A percentile compares a stretch with the other conserved stretches of the same genome.
Conservation (phyloP, 352 stramenopile species). For the Phytophthora fragariaefolia region DNA sequence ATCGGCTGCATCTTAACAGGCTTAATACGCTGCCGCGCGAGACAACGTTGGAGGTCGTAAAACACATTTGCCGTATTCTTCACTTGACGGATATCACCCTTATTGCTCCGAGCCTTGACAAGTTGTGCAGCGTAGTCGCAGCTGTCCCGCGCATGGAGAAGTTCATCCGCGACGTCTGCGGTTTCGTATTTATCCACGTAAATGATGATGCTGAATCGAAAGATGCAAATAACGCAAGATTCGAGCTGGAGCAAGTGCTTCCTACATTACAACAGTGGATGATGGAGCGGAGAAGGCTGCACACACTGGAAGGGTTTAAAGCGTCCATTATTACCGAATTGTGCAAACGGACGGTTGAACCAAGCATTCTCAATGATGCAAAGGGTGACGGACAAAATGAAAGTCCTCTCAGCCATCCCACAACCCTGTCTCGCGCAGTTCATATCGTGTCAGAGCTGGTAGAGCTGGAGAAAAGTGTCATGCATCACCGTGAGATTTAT, state of each 20-base stretch:
- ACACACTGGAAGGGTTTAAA: conserved; percentile 74
- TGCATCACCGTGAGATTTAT: conserved; percentile 85
- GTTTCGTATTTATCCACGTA: conserved; percentile 68
- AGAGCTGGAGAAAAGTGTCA: conserved; percentile 83
- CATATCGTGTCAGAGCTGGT: conserved; percentile 80
- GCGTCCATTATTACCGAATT: conserved; percentile 59
- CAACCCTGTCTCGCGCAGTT: conserved; percentile 65
- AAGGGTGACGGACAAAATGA: conserved; percentile 14
- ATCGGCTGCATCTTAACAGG: conserved; percentile 79
- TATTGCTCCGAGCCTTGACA: conserved; percentile 79
- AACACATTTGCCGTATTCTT: conserved; percentile 83
- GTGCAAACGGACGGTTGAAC: conserved; percentile 65
- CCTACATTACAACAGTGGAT: conserved; percentile 79
- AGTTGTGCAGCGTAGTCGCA: conserved; percentile 81
- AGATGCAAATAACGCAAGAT: conserved; percentile 26
- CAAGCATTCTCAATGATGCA: conserved; percentile 38
- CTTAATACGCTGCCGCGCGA: conserved; percentile 80
- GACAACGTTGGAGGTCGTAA: conserved; percentile 81
- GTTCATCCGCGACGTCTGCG: conserved; percentile 88
- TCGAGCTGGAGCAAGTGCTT: conserved; percentile 77
- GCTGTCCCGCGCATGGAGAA: conserved; percentile 86
- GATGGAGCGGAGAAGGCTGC: conserved; percentile 56
- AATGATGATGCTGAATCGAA: conserved; percentile 36
- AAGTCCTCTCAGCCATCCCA: conserved; percentile 30
- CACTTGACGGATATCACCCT: conserved; percentile 86